Base-by-base conservation (phyloP, 192 early-diverging fungal genomes). In the Dimargaris verticillata region DNA sequence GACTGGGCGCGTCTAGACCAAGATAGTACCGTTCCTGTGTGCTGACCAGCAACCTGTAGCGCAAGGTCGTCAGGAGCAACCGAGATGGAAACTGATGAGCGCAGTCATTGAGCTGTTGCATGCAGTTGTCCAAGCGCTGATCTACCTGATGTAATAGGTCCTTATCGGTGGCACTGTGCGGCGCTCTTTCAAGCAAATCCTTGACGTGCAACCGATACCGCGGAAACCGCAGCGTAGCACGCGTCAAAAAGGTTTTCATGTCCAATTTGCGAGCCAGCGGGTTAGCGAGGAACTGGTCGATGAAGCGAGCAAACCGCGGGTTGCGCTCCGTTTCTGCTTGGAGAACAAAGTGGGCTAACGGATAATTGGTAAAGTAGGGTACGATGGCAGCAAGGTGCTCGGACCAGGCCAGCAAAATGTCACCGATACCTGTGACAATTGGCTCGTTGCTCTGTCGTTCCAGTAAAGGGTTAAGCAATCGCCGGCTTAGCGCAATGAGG, bases 321-420 rank as follows among this genome's bases (percentile, higher is more conserved):
- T 58, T 58, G 41, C 55, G 55, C 7, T 10, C 28, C 17, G 15
- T 38, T 38, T 58, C 55, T 18, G 41, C 28, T 18, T 29, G 3
- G 28, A 58, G 41, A 3, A 58, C 6, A n/a, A 18, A 29, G 17
- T 41, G 12, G 17, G 55, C 55, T 1, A 14, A 18, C 13, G 28
- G 28, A 26, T n/a, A 29, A 14, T 42, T 58, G 28, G 55, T 18
- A 10, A 28, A 18, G 41, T 42, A 58, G 29, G 28, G 14, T 5
- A 41, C 29, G 41, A 58, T 42, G 15, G 55, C 29, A 10, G 12
- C 55, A 38, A 42, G 18, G 41, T 28, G 15, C 29, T 58, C 3
- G 55, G 41, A 28, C 55, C 55, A 58, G 28, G 28, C 13, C 17
- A 58, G 55, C 17, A 42, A 58, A 28, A 58, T 1, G 38, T 58